Conservation (phyloP, 345 rosid species). For the Hevea brasiliensis region DNA sequence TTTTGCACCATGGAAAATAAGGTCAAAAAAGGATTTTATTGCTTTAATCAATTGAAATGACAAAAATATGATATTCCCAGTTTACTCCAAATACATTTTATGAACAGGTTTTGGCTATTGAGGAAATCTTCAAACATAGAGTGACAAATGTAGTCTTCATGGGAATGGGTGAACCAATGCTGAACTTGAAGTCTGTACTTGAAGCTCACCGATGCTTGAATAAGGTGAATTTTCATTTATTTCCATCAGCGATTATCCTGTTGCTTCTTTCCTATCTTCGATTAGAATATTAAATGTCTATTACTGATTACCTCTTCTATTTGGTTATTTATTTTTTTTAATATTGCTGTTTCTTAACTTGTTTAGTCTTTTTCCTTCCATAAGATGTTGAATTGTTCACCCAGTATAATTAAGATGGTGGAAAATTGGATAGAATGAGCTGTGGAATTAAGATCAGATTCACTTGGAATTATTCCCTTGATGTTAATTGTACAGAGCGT, state of each 20-base stretch:
- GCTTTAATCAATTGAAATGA: background rate
- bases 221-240: conserved; percentile 49
- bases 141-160: conserved; percentile 96
- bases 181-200: conserved; percentile 86
- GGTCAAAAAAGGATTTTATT: background rate
- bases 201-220: conserved; percentile 91
- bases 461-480: background rate
- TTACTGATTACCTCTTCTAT: background rate
- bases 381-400: no score
- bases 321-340: no score
- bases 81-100: background rate
- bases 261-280: background rate
- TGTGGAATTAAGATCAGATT: background rate
- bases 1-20: background rate
- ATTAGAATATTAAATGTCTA: conserved; percentile 5
- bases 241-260: background rate
- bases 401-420: background rate
- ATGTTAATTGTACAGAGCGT: background rate
- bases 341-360: background rate
- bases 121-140: conserved; percentile 82
- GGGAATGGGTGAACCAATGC: conserved; percentile 99
- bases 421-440: background rate
- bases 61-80: background rate
- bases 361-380: background rate
- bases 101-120: conserved; percentile 79